Evolutionary conservation across 2,329 filamentous ascomycete genomes (phyloP), one percentile per base, ranked within the genome.

Genomic region (Aschersonia sp.): DNA sequence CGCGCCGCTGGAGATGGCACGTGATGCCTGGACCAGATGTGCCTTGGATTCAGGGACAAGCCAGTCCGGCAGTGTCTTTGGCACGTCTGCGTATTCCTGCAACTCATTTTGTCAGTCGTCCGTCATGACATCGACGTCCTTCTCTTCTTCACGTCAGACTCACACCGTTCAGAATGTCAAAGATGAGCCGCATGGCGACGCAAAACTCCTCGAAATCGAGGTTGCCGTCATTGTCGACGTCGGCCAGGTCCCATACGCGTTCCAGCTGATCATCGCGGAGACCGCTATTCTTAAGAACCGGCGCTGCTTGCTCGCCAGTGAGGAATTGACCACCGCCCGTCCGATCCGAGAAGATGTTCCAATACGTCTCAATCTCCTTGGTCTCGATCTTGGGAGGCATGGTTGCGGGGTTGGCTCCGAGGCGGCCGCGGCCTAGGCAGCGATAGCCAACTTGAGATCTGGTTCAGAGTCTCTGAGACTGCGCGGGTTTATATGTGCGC

Each of bases 161-260:
- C 74, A 94, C 87, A 58, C 92, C 92, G 60, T 98, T 98, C 57
- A 98, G 81, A 55, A 97, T 71, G 64, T 98, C 92, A 65, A 97
- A 98, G 58, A 97, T 96, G 60, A 98, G 72, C 60, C 92, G 80
- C 92, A 98, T 98, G 40, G 89, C 92, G 50, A 98, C 92, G 66
- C 92, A 98, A 65, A 98, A 98, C 73, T 98, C 92, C 69, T 98
- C 92, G 70, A 98, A 98, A 68, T 98, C 92, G 47, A 98, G 74
- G 66, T 94, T 94, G 53, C 92, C 92, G 70, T 98, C 92, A 57
- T 89, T 89, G 67, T 98, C 92, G 52, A 98, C 87, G 63, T 98
- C 92, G 50, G 92, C 87, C 53, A 98, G 75, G 61, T 98, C 92
- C 92, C 92, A 98, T 53, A 98, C 87, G 57, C 82, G 79, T 69